A percentile compares a stretch with the other conserved stretches of the same genome.
Evolutionary conservation across 768 basidiomycete species (phyloP).

Genomic region (Boletus tylopilopsis): DNA sequence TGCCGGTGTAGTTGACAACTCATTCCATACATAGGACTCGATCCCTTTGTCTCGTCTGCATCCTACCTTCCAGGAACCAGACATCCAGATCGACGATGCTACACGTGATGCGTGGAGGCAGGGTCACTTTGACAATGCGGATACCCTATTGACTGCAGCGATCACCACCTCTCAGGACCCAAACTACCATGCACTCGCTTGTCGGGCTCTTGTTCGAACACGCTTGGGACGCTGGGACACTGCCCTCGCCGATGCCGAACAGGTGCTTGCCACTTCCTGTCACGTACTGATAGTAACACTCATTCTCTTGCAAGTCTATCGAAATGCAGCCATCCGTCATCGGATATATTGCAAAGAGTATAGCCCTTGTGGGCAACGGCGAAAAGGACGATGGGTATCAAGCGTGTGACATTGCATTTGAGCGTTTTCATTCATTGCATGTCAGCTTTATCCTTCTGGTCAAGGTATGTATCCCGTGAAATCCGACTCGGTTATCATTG

Average conservation of each 20-base stretch:
- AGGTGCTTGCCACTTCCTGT: neutral
- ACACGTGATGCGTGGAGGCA: neutral
- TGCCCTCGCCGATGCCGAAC: constrained; percentile 2
- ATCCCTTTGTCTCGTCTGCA: neutral
- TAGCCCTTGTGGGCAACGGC: neutral
- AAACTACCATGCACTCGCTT: neutral
- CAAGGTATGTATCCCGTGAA: constrained; percentile 1
- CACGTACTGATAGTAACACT: neutral
- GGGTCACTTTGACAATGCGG: neutral
- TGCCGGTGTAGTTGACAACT: no score
- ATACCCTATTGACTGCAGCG: neutral
- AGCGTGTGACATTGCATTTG: constrained; percentile 1
- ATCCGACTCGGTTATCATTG: neutral
- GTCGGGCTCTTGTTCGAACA: constrained; percentile 4
- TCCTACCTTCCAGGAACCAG: no score
- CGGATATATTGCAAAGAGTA: neutral
- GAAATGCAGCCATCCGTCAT: neutral
- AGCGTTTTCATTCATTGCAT: constrained; percentile 2
- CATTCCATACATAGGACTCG: neutral
- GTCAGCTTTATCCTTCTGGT: constrained; percentile 2
- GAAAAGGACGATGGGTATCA: constrained; percentile 1
- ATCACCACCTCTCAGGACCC: neutral
- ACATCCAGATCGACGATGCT: neutral
- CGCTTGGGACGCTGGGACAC: neutral
- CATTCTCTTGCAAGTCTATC: neutral